Evolutionary conservation across 345 rosid genomes (phyloP).

Genomic region (Lumnitzera littorea): DNA sequence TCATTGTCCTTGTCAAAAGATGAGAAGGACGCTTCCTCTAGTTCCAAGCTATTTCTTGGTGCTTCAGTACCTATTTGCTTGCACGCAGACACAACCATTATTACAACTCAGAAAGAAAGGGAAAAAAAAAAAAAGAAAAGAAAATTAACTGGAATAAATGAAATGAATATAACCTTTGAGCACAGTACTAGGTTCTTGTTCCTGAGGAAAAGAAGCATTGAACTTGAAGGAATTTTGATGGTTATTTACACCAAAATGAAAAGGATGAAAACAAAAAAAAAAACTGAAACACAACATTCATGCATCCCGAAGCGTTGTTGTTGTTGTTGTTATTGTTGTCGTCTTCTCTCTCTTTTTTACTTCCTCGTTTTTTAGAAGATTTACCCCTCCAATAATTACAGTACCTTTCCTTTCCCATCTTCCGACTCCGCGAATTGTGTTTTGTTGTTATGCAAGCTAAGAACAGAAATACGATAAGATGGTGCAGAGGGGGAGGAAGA

Average conservation of each 20-base stretch:
- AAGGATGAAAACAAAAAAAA: slow-evolving; percentile 54
- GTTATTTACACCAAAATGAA: slow-evolving; percentile 37
- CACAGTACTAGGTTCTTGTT: slow-evolving; percentile 5
- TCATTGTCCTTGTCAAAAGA: slow-evolving; percentile 7
- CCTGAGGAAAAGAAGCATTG: slow-evolving; percentile 15
- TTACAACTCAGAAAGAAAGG: too few species aligned
- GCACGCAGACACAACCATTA: neutral
- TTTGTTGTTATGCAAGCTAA: neutral
- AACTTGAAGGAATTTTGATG: slow-evolving; percentile 41
- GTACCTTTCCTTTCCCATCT: slow-evolving; percentile 55
- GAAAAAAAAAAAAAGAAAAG: too few species aligned
- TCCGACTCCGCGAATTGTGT: neutral
- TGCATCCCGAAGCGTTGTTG: slow-evolving; percentile 41
- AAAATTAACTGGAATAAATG: neutral
- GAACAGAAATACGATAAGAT: slow-evolving; percentile 6
- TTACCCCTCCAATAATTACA: slow-evolving; percentile 17
- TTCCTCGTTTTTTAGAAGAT: slow-evolving; percentile 7
- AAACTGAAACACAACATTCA: slow-evolving; percentile 63
- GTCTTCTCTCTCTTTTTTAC: neutral
- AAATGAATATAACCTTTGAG: slow-evolving; percentile 32
- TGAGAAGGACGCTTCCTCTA: slow-evolving; percentile 35
- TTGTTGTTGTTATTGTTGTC: neutral
- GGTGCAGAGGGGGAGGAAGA: neutral
- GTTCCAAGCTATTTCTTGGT: slow-evolving; percentile 82
- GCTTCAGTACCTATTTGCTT: slow-evolving; percentile 57